Evolutionary conservation across 139 green algal genomes (phyloP), one percentile per base, ranked within the genome.

Genomic region (Closterium sp.): DNA sequence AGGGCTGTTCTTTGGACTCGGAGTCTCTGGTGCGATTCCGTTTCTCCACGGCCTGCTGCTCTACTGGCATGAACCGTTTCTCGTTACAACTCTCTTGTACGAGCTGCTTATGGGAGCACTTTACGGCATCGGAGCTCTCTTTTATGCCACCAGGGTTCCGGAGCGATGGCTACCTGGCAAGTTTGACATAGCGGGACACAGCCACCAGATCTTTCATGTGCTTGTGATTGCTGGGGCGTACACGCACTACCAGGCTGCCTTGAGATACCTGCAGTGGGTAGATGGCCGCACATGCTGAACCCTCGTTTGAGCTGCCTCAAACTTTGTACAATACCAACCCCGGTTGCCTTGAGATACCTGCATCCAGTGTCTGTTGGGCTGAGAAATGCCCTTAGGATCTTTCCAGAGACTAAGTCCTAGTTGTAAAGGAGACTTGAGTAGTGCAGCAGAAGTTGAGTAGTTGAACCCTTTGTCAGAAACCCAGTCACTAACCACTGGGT

Each of bases 151-250:
- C 0, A 95, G 97, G 4, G 89, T 98, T 3, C 98, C 98, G 0
- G 98, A 99, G 96, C 94, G 98, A n/a, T 98, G 94, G 91, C 95
- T 95, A 69, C 98, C 98, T 0, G 98, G 98, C 30, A 95, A 93
- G 35, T 99, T 99, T 93, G 97, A 99, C 95, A 89, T 99, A 23
- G 92, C 95, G 3, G 95, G 97, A 33, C 95, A 98, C 94, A 97
- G 95, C 86, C 98, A 99, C 93, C 98, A 99, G 95, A 94, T 99
- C 34, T 99, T 99, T 93, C 98, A 99, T 87, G 87, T 94, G 10
- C 36, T 94, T 6, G 95, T 98, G 0, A 95, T 98, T 4, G 88
- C 96, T 5, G 96, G 95, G 2, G 96, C 96, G 5, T 93, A 94
- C 43, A 90, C 97, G 25, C 96, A 98, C 94, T 98, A 96, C 91